Conservation (phyloP, 805 yeast genomes). For the Debaryomyces maramus region DNA sequence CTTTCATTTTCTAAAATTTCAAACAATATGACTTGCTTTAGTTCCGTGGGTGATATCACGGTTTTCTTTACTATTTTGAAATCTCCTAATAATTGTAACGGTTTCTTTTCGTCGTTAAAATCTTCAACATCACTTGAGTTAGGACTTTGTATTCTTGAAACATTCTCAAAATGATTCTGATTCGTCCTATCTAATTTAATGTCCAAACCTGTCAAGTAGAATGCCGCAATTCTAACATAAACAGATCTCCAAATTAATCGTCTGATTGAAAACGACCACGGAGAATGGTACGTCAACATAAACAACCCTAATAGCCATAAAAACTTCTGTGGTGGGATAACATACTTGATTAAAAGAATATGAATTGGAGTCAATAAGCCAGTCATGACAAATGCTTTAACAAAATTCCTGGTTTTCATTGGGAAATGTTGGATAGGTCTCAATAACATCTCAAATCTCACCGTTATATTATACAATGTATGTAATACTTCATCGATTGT, state of each 20-base stretch:
- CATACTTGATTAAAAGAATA: slow-evolving; percentile 29
- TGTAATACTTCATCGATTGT: slow-evolving; percentile 54
- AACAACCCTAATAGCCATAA: slow-evolving; percentile 39
- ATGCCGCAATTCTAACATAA: slow-evolving; percentile 36
- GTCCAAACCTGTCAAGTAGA: slow-evolving; percentile 43
- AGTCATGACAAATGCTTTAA: slow-evolving; percentile 30
- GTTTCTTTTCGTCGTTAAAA: slow-evolving; percentile 4
- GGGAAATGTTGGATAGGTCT: slow-evolving; percentile 38
- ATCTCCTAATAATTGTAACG: slow-evolving; percentile 28
- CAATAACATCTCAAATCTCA: slow-evolving; percentile 41
- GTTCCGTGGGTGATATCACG: slow-evolving; percentile 39
- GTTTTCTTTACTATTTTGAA: slow-evolving; percentile 40
- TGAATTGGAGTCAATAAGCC: slow-evolving; percentile 46
- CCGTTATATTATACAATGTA: slow-evolving; percentile 46
- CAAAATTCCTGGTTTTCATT: slow-evolving; percentile 24
- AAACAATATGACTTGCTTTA: slow-evolving; percentile 50
- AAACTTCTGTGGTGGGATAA: slow-evolving; percentile 33
- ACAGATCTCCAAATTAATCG: slow-evolving; percentile 52
- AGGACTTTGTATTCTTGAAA: slow-evolving; percentile 19
- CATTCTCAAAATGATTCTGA: slow-evolving; percentile 1
- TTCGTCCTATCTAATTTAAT: slow-evolving; percentile 15
- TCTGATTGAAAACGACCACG: slow-evolving; percentile 47
- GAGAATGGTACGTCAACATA: slow-evolving; percentile 45
- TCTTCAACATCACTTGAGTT: slow-evolving; percentile 18
- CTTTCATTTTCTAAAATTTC: slow-evolving; percentile 58